Base-by-base conservation (phyloP, 805 yeast genomes). In the Nakazawaea molendinolei region DNA sequence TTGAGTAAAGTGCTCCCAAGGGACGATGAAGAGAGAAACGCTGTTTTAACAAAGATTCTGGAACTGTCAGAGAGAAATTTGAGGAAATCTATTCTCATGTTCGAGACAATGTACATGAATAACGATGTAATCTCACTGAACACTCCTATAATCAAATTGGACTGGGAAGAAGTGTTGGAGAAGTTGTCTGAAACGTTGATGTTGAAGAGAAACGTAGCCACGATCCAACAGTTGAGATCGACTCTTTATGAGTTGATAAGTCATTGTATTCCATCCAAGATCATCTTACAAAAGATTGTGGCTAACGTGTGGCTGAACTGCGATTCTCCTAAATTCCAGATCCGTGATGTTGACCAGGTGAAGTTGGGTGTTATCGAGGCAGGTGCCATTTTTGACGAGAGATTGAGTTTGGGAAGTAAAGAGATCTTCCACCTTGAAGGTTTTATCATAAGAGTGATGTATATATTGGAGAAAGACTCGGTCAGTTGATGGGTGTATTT, bases 381-480 rank as follows among this genome's bases (percentile, higher is more conserved):
- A 5, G 80, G 82, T 3, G 72, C 95, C 2, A 51, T 67, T 1
- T 80, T 75, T 49, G 98, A 92, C 52, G 96, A 92, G 50, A 71
- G 98, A 39, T 66, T 92, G 41, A 75, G 87, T 40, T 61, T 83
- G 40, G 98, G 97, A 3, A 73, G 74, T 41, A 92, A 92, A 57
- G 85, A 87, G 25, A 90, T 92, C 9, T 92, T 86, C 58, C 98
- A 92, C 60, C 61, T 92, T 37, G 98, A 92, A 62, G 98, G 97
- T 1, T 92, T 86, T 53, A 73, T 85, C 14, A 96, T 97, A 1
- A 80, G 74, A 52, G 75, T 78, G 2, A 90, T 92, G 97, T 83
- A 86, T 28, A 70, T 70, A 7, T 55, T 83, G 33, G 92, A 82
- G 48, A 60, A 48, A 18, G 52, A 52, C 31, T 18, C 41, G 8